Evolutionary conservation across 202 grass and related monocot genomes (phyloP).

Genomic region (Cymbopogon flexuosus): DNA sequence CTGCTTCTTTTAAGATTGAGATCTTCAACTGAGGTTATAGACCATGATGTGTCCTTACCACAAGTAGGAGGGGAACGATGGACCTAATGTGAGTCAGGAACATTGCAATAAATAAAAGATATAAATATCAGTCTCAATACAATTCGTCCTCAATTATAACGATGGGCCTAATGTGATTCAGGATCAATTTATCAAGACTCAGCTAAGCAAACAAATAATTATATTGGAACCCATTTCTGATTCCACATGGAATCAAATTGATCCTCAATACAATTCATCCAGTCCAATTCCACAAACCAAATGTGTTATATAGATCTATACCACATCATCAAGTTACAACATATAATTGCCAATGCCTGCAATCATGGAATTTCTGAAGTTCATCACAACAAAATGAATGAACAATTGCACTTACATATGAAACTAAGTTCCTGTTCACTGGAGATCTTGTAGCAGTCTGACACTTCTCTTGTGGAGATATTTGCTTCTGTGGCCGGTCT

Average conservation of each 20-base stretch:
- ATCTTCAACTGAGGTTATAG: constrained; percentile 30
- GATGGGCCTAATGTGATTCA: too few relatives aligned
- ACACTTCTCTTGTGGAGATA: neutral
- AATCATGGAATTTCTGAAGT: neutral
- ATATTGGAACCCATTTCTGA: neutral
- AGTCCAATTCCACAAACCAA: neutral
- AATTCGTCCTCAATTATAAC: too few relatives aligned
- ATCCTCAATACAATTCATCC: neutral
- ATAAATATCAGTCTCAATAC: neutral
- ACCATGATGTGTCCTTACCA: neutral
- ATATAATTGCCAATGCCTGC: neutral
- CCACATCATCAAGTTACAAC: constrained; percentile 6
- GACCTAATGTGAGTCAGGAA: constrained; percentile 17
- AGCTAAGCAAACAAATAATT: neutral
- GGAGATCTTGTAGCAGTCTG: neutral
- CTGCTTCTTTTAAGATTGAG: constrained; percentile 39
- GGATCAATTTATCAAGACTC: too few relatives aligned
- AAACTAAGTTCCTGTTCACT: neutral
- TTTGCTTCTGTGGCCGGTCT: constrained; percentile 6
- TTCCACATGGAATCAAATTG: neutral
- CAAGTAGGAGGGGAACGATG: neutral
- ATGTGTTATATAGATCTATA: neutral
- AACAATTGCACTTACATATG: constrained; percentile 30
- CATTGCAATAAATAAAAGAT: constrained; percentile 19
- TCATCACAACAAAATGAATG: neutral